Evolutionary conservation across 164 flowering plant genomes (phyloP), one percentile per base, ranked within the genome.

Genomic region (Magnolia changhungtana): DNA sequence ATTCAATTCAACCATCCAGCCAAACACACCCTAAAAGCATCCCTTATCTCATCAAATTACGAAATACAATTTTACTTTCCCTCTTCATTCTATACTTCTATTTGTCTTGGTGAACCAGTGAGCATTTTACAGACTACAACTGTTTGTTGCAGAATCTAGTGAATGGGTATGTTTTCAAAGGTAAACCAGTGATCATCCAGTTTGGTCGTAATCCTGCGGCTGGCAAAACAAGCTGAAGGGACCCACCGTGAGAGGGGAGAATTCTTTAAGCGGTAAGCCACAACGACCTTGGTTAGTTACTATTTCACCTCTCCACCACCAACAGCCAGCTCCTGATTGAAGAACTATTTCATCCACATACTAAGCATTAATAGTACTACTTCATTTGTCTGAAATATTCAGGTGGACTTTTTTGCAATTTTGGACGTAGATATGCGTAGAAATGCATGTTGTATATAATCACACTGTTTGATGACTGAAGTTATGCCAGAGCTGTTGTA

Each of bases 171-270:
- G 90, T 92, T 31, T 92, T 90, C 78, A 96, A 92, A 83, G 92
- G 95, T 69, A 96, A 94, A 81, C 97, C 98, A 19, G 89, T 96
- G 88, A 91, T 93, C 76, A 91, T 96, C 76, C 99, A 96, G 84
- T 96, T 94, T 84, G 96, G 99, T 3, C 85, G 98, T 63, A 91
- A 85, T 80, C 85, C 91, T 75, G 82, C 83, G 4, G 78, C 92
- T 71, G 80, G 81, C n/a, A 88, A 89, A 82, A 64, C 80, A 78
- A 88, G 76, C 77, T 87, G 77, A 83, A 67, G 59, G 29, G 20
- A 72, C 52, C 18, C 27, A 45, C 20, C 4, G 49, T 61, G 52
- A 14, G 55, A 16, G 58, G 37, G 67, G 27, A n/a, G 61, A 16
- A 55, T 55, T 11, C 18, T 55, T 55, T 16, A 55, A 16, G 61